A percentile compares a stretch with the other conserved stretches of the same genome.
Conservation (phyloP, 2,329 filamentous ascomycete species). For the Aspergillus sp. region DNA sequence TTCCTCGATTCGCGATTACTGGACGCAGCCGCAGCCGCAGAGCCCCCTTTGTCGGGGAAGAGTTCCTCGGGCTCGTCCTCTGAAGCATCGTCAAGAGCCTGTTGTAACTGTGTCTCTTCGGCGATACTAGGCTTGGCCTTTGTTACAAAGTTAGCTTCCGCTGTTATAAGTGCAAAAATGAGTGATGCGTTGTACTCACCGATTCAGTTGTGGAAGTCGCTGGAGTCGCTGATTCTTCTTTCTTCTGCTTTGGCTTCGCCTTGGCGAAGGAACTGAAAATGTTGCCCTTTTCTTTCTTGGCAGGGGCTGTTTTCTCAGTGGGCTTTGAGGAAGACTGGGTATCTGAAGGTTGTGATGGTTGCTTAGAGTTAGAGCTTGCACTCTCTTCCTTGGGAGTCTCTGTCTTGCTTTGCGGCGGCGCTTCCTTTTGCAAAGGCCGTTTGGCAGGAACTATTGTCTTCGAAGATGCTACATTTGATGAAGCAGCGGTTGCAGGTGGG, state of each 20-base stretch:
- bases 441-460: constrained; percentile 36
- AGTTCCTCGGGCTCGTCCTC: constrained; percentile 53
- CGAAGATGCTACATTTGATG: constrained; percentile 23
- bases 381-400: constrained; percentile 14
- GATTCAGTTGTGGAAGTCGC: constrained; percentile 26
- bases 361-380: constrained; percentile 13
- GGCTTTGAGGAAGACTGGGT: constrained; percentile 29
- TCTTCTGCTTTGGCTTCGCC: constrained; percentile 56
- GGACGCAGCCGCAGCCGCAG: constrained; percentile 18
- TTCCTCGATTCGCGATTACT: constrained; percentile 47
- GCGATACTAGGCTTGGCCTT: constrained; percentile 32
- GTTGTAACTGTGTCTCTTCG: constrained; percentile 45
- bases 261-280: constrained; percentile 79
- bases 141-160: neutral
- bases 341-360: constrained; percentile 14
- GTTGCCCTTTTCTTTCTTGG: constrained; percentile 59
- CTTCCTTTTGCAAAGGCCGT: constrained; percentile 29
- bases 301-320: constrained; percentile 33
- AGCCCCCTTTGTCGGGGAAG: constrained; percentile 37
- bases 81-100: constrained; percentile 46
- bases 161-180: neutral
- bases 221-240: constrained; percentile 37
- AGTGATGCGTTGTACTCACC: constrained; percentile 23
- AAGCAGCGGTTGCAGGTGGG: constrained; percentile 22
- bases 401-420: constrained; percentile 14